phyloP scores from a whole-genome alignment of 225 moss, liverwort and hornwort species.

The Ulota crispa region DNA sequence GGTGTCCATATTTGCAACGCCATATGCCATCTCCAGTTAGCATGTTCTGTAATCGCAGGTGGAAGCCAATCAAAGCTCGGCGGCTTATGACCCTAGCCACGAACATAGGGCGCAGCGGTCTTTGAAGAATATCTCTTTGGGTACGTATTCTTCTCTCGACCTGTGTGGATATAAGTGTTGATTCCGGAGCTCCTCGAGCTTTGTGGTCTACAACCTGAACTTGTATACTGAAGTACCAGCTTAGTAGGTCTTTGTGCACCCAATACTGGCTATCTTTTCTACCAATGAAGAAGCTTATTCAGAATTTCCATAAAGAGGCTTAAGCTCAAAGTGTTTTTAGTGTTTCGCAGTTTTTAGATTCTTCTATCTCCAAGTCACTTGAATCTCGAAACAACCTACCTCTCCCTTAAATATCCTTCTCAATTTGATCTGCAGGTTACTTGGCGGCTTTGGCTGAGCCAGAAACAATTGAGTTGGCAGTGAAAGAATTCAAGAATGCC shows the following conservation, averaged over 20 bases:
- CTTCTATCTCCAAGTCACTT: background rate
- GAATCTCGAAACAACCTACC: background rate
- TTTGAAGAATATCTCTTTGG: slow-evolving; percentile 76
- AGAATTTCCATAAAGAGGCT: background rate
- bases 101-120: slow-evolving; percentile 70
- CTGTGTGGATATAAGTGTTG: background rate
- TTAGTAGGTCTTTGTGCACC: background rate
- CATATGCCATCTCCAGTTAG: background rate
- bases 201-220: background rate
- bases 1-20: background rate
- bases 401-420: background rate
- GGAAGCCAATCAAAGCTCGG: slow-evolving; percentile 66
- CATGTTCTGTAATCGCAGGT: slow-evolving; percentile 43
- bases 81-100: slow-evolving; percentile 75
- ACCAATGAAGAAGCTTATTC: background rate
- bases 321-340: background rate
- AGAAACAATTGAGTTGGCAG: slow-evolving; percentile 57
- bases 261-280: background rate
- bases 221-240: background rate
- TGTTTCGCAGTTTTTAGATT: background rate
- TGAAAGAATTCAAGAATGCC: slow-evolving; percentile 64
- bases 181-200: background rate
- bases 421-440: slow-evolving; percentile 53
- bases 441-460: slow-evolving; percentile 69
- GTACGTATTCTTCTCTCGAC: slow-evolving; percentile 23